A percentile compares a stretch with the other conserved stretches of the same genome.
These are phyloP conservation scores for Psilocybe tampanensis DNA, from an alignment of 768 basidiomycete genomes.

Conservation along the genomic window DNA sequence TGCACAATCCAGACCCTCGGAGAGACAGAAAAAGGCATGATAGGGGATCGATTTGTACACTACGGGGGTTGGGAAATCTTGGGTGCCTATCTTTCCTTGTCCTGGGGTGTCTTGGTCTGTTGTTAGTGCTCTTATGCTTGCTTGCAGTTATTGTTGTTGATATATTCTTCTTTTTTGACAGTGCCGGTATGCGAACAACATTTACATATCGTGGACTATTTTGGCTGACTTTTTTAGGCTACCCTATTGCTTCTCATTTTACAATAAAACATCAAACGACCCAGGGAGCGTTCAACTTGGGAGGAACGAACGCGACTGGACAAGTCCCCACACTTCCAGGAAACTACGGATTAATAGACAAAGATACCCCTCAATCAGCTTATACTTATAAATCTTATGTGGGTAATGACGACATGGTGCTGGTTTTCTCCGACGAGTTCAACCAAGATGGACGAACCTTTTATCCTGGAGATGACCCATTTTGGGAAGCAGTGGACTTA, in stretches of 20 bases:
- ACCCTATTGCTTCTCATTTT: conserved; percentile 53
- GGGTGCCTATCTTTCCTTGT: conserved; percentile 64
- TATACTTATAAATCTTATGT: conserved; percentile 55
- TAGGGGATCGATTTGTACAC: conserved; percentile 62
- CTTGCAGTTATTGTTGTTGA: conserved; percentile 58
- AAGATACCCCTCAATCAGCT: conserved; percentile 67
- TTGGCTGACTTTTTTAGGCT: conserved; percentile 34
- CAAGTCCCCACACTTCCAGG: conserved; percentile 64
- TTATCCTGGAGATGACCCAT: conserved; percentile 70
- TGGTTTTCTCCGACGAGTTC: conserved; percentile 87
- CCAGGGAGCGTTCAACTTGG: conserved; percentile 69
- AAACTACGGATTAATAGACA: conserved; percentile 72
- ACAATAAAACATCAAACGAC: conserved; percentile 39
- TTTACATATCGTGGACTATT: neutral
- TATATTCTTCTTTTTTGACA: conserved; percentile 1
- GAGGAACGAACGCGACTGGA: conserved; percentile 74
- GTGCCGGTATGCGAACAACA: neutral
- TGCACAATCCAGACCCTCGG: conserved; percentile 64
- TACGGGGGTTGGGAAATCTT: conserved; percentile 64
- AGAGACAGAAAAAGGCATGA: conserved; percentile 53
- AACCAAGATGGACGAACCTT: conserved; percentile 71
- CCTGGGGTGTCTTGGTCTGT: conserved; percentile 45
- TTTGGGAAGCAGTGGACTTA: conserved; percentile 59
- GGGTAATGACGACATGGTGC: conserved; percentile 47
- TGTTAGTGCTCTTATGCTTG: conserved; percentile 55